Conservation (phyloP, 2,329 filamentous ascomycete species). For the Penicillium rolfsii region DNA sequence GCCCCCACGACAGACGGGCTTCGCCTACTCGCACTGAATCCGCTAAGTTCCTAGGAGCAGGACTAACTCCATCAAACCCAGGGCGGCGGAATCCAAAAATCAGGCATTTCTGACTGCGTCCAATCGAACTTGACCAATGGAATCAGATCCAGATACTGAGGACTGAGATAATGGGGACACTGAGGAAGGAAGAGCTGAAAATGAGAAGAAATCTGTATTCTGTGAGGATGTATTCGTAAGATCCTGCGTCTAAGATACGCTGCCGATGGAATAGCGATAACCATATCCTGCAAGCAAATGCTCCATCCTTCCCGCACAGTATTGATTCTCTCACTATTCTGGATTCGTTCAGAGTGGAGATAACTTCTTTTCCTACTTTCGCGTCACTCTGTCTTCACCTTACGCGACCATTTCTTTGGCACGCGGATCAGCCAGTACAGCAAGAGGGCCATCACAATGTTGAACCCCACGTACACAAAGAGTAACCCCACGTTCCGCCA, state of each 20-base stretch:
- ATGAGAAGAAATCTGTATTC: not conserved
- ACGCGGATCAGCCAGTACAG: conserved; percentile 61
- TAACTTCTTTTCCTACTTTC: not conserved
- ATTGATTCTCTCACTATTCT: not conserved
- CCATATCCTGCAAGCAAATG: not conserved
- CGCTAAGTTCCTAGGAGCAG: not conserved
- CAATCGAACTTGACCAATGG: not conserved
- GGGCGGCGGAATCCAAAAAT: not conserved
- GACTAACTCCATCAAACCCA: not conserved
- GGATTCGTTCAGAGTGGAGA: not conserved
- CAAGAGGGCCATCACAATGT: conserved; percentile 52
- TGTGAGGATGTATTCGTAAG: not conserved
- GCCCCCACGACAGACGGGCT: not conserved
- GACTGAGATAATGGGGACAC: not conserved
- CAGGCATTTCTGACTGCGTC: not conserved
- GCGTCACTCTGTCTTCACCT: conserved; percentile 44
- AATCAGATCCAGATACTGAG: not conserved
- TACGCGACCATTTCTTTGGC: conserved; percentile 51
- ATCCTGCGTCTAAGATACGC: not conserved
- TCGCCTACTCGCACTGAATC: too few species aligned
- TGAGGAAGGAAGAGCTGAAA: not conserved
- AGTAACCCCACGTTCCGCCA: conserved; percentile 61
- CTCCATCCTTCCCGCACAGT: not conserved
- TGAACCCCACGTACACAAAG: conserved; percentile 58
- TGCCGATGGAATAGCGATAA: not conserved